These are phyloP conservation scores for Plectosphaerella cucumerina DNA, from an alignment of 2,329 filamentous ascomycete species.

Conservation along the genomic window DNA sequence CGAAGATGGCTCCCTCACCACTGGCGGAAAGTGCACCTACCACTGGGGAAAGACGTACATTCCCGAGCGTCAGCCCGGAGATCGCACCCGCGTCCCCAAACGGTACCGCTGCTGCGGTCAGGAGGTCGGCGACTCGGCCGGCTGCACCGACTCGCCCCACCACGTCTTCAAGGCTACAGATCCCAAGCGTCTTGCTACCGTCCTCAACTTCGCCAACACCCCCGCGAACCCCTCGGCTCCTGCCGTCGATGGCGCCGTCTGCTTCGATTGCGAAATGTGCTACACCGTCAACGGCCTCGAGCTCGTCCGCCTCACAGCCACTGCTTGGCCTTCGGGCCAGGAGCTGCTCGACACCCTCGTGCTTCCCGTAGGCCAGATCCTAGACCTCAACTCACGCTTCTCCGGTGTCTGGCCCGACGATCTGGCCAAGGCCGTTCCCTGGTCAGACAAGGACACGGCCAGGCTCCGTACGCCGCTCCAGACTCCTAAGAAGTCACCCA, in stretches of 20 bases:
- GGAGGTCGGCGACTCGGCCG: constrained; percentile 64
- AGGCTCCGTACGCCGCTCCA: background rate
- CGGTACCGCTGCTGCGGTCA: constrained; percentile 78
- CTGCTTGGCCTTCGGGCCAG: constrained; percentile 77
- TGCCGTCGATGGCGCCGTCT: constrained; percentile 57
- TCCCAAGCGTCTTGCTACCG: constrained; percentile 67
- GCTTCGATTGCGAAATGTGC: constrained; percentile 97
- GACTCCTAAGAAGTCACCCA: constrained; percentile 14
- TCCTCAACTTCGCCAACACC: constrained; percentile 78
- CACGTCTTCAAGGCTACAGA: constrained; percentile 89
- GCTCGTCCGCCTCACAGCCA: constrained; percentile 82
- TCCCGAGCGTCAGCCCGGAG: constrained; percentile 52
- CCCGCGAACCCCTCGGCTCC: constrained; percentile 57
- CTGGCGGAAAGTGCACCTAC: constrained; percentile 73
- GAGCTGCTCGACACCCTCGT: constrained; percentile 81
- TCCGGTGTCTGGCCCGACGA: constrained; percentile 82
- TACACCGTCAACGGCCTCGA: constrained; percentile 89
- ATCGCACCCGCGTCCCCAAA: constrained; percentile 52
- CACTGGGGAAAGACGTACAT: constrained; percentile 72
- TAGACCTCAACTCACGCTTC: constrained; percentile 90
- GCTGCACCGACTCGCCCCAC: constrained; percentile 65
- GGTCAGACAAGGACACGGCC: constrained; percentile 25
- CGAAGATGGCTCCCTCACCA: constrained; percentile 70
- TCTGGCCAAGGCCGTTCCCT: constrained; percentile 63
- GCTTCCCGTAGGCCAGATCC: constrained; percentile 72